Conservation (phyloP, 2,329 filamentous ascomycete genomes). For the Pseudocercospora musae region DNA sequence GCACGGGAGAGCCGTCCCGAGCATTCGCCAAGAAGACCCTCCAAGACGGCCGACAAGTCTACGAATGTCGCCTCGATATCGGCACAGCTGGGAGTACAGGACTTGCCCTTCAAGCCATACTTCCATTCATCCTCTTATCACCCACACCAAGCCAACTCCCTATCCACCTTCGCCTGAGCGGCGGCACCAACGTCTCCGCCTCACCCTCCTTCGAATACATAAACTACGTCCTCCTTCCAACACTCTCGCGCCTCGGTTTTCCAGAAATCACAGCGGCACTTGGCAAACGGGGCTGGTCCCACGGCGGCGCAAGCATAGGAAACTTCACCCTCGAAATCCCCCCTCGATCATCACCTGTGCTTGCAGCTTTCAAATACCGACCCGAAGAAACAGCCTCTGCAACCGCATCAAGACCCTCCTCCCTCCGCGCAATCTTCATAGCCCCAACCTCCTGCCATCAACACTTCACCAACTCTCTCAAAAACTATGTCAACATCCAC, state of each 20-base stretch:
- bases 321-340: conserved; percentile 49
- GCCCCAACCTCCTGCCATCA: conserved; percentile 36
- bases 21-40: conserved; percentile 21
- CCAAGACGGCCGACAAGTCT: conserved; percentile 19
- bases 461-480: conserved; percentile 18
- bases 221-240: conserved; percentile 54
- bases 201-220: conserved; percentile 58
- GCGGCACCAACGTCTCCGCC: conserved; percentile 57
- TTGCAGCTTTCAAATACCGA: conserved; percentile 39
- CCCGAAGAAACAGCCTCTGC: not conserved
- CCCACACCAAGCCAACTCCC: conserved; percentile 18
- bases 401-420: conserved; percentile 15
- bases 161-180: conserved; percentile 47
- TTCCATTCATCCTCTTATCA: conserved; percentile 55
- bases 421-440: conserved; percentile 37
- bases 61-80: conserved; percentile 43
- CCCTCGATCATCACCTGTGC: conserved; percentile 33
- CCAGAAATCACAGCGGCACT: conserved; percentile 44
- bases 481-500: conserved; percentile 8
- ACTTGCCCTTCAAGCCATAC: conserved; percentile 57
- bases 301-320: conserved; percentile 47
- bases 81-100: conserved; percentile 53
- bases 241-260: conserved; percentile 50
- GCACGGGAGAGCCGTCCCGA: conserved; percentile 13
- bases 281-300: conserved; percentile 53